A percentile compares a stretch with the other conserved stretches of the same genome.
Conservation (phyloP, 768 basidiomycete species). For the Steccherinum ochraceum region DNA sequence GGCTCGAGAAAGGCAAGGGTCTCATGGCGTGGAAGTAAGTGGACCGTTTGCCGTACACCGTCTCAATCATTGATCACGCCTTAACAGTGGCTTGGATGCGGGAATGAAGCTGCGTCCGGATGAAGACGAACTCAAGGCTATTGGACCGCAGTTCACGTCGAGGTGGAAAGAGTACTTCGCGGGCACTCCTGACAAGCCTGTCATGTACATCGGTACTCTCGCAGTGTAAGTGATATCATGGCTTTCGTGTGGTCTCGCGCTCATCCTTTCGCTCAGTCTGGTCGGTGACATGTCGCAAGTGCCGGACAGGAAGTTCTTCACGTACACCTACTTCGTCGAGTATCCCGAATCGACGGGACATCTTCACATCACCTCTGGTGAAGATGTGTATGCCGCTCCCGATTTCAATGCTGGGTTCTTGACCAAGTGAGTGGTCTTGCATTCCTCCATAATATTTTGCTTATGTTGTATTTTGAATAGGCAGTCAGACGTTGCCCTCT, state of each 20-base stretch:
- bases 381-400: slow-evolving; percentile 14
- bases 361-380: slow-evolving; percentile 16
- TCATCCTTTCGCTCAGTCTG: slow-evolving; percentile 5
- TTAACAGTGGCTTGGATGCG: slow-evolving; percentile 16
- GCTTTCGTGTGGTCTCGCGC: not conserved
- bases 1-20: slow-evolving; percentile 34
- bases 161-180: slow-evolving; percentile 19
- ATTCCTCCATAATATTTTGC: not conserved
- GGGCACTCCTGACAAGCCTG: slow-evolving; percentile 18
- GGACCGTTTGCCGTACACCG: not conserved
- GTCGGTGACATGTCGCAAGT: slow-evolving; percentile 9
- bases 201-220: slow-evolving; percentile 8
- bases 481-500: slow-evolving; percentile 27
- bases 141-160: slow-evolving; percentile 20
- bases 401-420: slow-evolving; percentile 21
- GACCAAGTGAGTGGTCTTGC: slow-evolving; percentile 1
- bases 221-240: slow-evolving; percentile 9
- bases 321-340: slow-evolving; percentile 4
- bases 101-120: slow-evolving; percentile 20
- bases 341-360: slow-evolving; percentile 18
- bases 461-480: slow-evolving; percentile 6
- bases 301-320: slow-evolving; percentile 18
- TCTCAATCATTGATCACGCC: not conserved
- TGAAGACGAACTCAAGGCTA: slow-evolving; percentile 13
- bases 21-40: slow-evolving; percentile 49